Percentiles rank a stretch among this genome's conserved stretches.
Evolutionary conservation across 2,329 filamentous ascomycete genomes (phyloP).

Genomic region (Aaosphaeria pasadenensis): DNA sequence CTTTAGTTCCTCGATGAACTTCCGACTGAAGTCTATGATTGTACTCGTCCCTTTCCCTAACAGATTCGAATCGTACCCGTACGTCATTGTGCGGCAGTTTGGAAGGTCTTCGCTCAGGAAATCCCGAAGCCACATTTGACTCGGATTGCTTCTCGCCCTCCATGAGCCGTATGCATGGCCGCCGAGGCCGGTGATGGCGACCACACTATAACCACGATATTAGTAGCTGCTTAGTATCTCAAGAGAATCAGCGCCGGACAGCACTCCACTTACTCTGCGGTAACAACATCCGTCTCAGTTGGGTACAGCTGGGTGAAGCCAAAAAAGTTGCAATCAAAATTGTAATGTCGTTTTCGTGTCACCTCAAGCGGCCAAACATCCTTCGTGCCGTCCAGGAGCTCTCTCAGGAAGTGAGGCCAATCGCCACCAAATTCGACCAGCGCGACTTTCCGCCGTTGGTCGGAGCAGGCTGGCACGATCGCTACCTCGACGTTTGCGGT

Average conservation of each 20-base stretch:
- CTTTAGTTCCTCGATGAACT: conserved; percentile 9
- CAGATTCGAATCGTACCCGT: conserved; percentile 36
- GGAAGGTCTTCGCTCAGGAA: conserved; percentile 8
- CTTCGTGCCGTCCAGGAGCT: conserved; percentile 3
- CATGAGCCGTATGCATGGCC: conserved; percentile 8
- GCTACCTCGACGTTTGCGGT: conserved; percentile 1
- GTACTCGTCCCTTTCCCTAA: conserved; percentile 18
- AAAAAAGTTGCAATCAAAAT: conserved; percentile 20
- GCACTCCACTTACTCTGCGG: conserved; percentile 5
- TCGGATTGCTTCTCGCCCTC: conserved; percentile 3
- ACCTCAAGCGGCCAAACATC: conserved; percentile 6
- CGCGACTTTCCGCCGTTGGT: conserved; percentile 5
- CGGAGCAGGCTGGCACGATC: conserved; percentile 6
- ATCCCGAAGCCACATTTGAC: conserved; percentile 7
- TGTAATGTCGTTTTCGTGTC: conserved; percentile 4
- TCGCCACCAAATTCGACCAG: conserved; percentile 7
- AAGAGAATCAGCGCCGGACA: neutral
- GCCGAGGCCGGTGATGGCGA: conserved; percentile 7
- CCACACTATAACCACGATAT: conserved; percentile 1
- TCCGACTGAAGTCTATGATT: conserved; percentile 12
- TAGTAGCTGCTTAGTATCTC: neutral
- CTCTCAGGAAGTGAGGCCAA: conserved; percentile 4
- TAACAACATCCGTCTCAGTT: conserved; percentile 3
- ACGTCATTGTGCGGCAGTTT: conserved; percentile 18
- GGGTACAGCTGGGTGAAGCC: conserved; percentile 25